Base-by-base conservation (phyloP, 164 flowering plant genomes). In the Sedum album region DNA sequence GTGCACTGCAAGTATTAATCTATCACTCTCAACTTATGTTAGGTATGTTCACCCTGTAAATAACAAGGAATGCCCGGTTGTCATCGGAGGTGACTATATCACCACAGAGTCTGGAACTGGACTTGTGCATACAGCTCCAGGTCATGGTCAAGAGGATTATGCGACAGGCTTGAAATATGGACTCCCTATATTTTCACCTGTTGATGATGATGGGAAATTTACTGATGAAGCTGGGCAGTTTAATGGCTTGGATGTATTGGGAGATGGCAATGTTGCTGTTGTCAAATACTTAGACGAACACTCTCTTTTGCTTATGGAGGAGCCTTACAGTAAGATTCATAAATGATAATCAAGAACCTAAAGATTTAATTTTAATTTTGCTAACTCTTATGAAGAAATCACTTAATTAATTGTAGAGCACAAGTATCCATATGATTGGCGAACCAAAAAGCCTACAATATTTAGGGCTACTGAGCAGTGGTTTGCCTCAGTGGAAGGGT, bases 401-500 rank as follows among this genome's bases (percentile, higher is more conserved):
- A 25, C 68, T 30, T 66, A 38, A 62, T 65, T 66, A 68, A 41
- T 31, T 79, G 72, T 81, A 93, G 98, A 77, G 48, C 99, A 94
- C 78, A 91, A 91, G 76, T 94, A 94, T 76, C 99, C 99, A 31
- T 91, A 94, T 84, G 99, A 94, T 79, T 94, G 99, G 99, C 81
- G 99, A 80, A 90, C 96, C 7, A 94, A 94, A 76, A 86, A 91
- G 74, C 99, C 99, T n/a, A 94, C 97, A 20, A 94, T 94, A 72
- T 94, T 94, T 73, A 83, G 99, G 80, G 97, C 99, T 68, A 94
- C 99, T 57, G 99, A 89, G 78, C 99, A 94, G 73, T 94, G 97
- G 99, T 94, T 94, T 84, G 99, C 99, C 65, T 94, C 99, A 23
- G 97, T 94, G 15, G 97, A 91, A 80, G 99, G 97, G 51, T 91